These are phyloP conservation scores for Brassica balearica DNA, from an alignment of 441 rosid genomes.

Conservation along the genomic window DNA sequence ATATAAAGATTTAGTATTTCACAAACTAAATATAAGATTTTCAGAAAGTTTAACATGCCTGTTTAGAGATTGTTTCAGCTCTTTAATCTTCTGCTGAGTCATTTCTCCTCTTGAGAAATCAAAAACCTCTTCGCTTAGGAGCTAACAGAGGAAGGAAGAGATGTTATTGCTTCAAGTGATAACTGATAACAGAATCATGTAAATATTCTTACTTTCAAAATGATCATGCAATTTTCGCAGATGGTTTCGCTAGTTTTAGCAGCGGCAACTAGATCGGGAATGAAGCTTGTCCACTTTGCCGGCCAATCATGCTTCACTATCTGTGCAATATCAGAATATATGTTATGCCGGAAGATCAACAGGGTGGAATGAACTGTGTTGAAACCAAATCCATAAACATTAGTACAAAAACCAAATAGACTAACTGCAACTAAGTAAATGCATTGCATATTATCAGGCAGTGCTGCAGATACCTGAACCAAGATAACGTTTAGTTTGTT, in stretches of 20 bases:
- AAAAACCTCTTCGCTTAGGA: conserved; percentile 98
- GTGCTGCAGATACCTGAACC: conserved; percentile 77
- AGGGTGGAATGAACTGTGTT: not conserved
- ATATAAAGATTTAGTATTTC: conserved; percentile 5
- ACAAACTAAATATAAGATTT: not conserved
- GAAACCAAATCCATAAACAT: not conserved
- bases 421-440: not conserved
- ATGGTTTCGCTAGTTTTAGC: conserved; percentile 99
- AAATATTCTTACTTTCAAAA: conserved; percentile 75
- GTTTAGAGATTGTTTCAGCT: conserved; percentile 95
- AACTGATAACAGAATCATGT: conserved; percentile 17
- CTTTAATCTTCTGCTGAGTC: conserved; percentile 98
- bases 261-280: conserved; percentile 99
- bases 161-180: conserved; percentile 36
- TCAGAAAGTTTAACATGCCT: conserved; percentile 56
- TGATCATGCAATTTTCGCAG: conserved; percentile 46
- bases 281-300: conserved; percentile 94
- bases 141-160: conserved; percentile 52
- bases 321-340: conserved; percentile 51
- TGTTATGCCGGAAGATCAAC: conserved; percentile 18
- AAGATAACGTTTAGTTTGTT: conserved; percentile 94
- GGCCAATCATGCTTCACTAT: conserved; percentile 99
- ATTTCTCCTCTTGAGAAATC: conserved; percentile 99
- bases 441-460: conserved; percentile 1
- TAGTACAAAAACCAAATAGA: not conserved